A percentile compares a stretch with the other conserved stretches of the same genome.
These are phyloP conservation scores for Diutina ranongensis DNA, from an alignment of 1,139 yeast species.

Conservation along the genomic window DNA sequence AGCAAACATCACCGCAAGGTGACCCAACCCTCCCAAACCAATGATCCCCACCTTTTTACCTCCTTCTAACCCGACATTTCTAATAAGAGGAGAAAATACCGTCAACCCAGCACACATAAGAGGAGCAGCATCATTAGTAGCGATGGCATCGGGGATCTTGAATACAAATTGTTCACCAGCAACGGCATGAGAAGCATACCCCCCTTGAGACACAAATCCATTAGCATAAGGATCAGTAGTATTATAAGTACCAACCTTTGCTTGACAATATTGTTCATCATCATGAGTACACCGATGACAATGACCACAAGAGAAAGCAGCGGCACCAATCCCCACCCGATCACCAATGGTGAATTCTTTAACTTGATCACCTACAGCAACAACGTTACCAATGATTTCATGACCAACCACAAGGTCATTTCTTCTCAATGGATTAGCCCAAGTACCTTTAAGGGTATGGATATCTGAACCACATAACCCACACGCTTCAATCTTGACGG, in stretches of 20 bases:
- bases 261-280: constrained; percentile 40
- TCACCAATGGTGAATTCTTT: constrained; percentile 40
- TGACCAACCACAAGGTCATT: constrained; percentile 33
- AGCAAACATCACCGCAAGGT: constrained; percentile 46
- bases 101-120: constrained; percentile 62
- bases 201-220: constrained; percentile 42
- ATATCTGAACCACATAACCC: constrained; percentile 57
- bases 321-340: constrained; percentile 55
- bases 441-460: constrained; percentile 35
- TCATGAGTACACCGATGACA: constrained; percentile 36
- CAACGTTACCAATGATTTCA: constrained; percentile 47
- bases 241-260: constrained; percentile 35
- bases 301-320: constrained; percentile 33
- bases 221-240: constrained; percentile 21
- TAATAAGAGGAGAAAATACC: constrained; percentile 43
- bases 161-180: constrained; percentile 43
- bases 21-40: constrained; percentile 52
- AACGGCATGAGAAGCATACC: constrained; percentile 46
- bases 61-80: constrained; percentile 16
- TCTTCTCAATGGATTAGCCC: constrained; percentile 19
- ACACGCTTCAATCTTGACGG: constrained; percentile 33
- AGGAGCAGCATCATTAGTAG: constrained; percentile 43
- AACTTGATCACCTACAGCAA: constrained; percentile 38
- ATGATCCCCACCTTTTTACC: constrained; percentile 33
- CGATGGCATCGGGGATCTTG: constrained; percentile 43